A percentile compares a stretch with the other conserved stretches of the same genome.
Evolutionary conservation across 2,329 filamentous ascomycete genomes (phyloP).

Genomic region (Cordyceps cateniannulata): DNA sequence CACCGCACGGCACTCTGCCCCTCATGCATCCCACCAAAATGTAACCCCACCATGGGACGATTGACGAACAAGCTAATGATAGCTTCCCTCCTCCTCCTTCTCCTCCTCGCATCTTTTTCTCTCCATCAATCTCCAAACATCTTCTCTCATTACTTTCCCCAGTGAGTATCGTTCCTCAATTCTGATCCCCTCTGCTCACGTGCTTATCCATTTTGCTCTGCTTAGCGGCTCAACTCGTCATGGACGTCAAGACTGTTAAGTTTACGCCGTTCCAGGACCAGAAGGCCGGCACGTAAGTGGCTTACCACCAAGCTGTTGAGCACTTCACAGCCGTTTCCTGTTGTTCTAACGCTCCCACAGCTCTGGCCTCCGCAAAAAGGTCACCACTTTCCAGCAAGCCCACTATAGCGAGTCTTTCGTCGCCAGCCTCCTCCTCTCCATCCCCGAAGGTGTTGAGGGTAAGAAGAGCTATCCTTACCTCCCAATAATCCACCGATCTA

Average conservation of each 20-base stretch:
- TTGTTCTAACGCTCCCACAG: slow-evolving; percentile 39
- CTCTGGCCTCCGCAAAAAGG: slow-evolving; percentile 97
- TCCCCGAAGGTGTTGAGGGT: slow-evolving; percentile 87
- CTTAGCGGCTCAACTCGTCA: slow-evolving; percentile 33
- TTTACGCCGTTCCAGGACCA: slow-evolving; percentile 88
- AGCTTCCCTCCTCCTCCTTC: slow-evolving; percentile 6
- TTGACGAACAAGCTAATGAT: slow-evolving; percentile 9
- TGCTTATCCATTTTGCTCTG: not conserved
- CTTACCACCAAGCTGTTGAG: slow-evolving; percentile 10
- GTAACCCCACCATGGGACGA: slow-evolving; percentile 10
- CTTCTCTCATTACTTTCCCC: slow-evolving; percentile 8
- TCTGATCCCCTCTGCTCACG: not conserved
- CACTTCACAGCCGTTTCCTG: not conserved
- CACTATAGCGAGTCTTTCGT: slow-evolving; percentile 97
- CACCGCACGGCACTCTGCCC: slow-evolving; percentile 5
- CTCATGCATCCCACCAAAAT: slow-evolving; percentile 10
- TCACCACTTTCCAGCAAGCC: slow-evolving; percentile 90
- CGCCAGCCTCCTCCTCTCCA: slow-evolving; percentile 88
- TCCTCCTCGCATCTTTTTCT: slow-evolving; percentile 13
- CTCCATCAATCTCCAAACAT: slow-evolving; percentile 16
- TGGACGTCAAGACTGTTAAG: slow-evolving; percentile 71
- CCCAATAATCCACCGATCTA: slow-evolving; percentile 3
- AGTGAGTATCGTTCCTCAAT: not conserved
- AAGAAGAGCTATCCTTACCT: slow-evolving; percentile 17
- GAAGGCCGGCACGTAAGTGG: slow-evolving; percentile 95